Evolutionary conservation across 257 asterid species (phyloP), one percentile per base, ranked within the genome.

Genomic region (Craterostigma plantagineum): DNA sequence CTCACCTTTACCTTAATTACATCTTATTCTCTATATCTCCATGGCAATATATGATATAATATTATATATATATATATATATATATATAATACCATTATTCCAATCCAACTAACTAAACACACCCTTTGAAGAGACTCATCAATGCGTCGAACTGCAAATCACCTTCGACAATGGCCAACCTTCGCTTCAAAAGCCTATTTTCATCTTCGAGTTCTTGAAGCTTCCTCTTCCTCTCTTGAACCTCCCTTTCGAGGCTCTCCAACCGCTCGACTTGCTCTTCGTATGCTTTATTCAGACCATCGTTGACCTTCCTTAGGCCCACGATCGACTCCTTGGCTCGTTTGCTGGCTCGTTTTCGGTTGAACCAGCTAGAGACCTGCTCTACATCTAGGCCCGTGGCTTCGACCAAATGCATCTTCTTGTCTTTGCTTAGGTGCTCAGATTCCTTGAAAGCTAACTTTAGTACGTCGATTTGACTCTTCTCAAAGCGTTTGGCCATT

Each of bases 371-470:
- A 9, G 60, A 35, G 11, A 62, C 44, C 14, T 62, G 63, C 68
- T 62, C 63, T 60, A 57, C 44, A 57, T 62, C 68, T 57, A 62
- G 63, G 38, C 68, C 63, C 53, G 60, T 62, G 9, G 33, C 55
- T 15, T 15, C 34, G 11, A 40, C 54, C 38, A 62, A 17, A 5
- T 56, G 52, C 9, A 42, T 36, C 43, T 52, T 56, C 36, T 35
- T 50, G 16, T 34, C 53, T 7, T 42, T 47, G 36, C 36, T 37
- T 34, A 55, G 30, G 52, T 33, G 46, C 27, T 58, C 52, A 1
- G 60, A 48, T 48, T 46, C 59, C 18, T 33, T 42, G 7, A 56
- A 62, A 4, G 60, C 59, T 7, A 27, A 27, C 38, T 46, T 51
- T 3, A 62, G 63, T 15, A 45, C 53, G 41, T 52, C 60, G 6